Conservation (phyloP, 2,329 filamentous ascomycete species). For the Alternaria infectoria region DNA sequence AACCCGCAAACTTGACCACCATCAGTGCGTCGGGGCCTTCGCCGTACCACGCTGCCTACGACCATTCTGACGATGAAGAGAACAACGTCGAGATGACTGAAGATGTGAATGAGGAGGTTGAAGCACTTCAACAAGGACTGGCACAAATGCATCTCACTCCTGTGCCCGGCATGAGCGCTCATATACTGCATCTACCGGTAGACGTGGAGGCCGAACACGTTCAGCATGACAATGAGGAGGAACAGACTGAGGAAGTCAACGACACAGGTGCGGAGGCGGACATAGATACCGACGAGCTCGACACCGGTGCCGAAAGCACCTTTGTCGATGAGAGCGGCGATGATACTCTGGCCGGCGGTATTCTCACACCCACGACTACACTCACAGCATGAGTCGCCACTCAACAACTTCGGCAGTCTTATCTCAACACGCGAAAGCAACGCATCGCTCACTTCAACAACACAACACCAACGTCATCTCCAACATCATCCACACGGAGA, state of each 20-base stretch:
- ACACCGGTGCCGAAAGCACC: constrained; percentile 30
- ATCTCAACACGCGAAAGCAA: not conserved
- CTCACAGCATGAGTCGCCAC: not conserved
- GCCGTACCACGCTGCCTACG: constrained; percentile 14
- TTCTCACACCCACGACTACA: constrained; percentile 28
- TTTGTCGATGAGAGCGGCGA: constrained; percentile 35
- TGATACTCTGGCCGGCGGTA: constrained; percentile 15
- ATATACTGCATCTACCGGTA: constrained; percentile 3
- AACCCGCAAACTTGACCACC: constrained; percentile 37
- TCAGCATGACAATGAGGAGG: constrained; percentile 6
- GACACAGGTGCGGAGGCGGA: constrained; percentile 36
- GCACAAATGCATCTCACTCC: constrained; percentile 5
- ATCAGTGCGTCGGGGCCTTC: constrained; percentile 34
- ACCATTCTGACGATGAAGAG: constrained; percentile 20
- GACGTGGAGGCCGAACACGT: constrained; percentile 12
- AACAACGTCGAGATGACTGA: constrained; percentile 27
- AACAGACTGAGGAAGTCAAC: constrained; percentile 10
- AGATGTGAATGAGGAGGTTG: constrained; percentile 15
- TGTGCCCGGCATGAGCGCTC: not conserved
- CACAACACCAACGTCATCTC: too few species aligned
- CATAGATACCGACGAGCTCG: constrained; percentile 35
- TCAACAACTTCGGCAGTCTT: too few species aligned
- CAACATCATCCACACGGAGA: not conserved
- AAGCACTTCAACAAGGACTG: constrained; percentile 6
- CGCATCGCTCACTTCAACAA: too few species aligned